Base-by-base conservation (phyloP, 495 filamentous ascomycete genomes). In the Annulohypoxylon moriforme region DNA sequence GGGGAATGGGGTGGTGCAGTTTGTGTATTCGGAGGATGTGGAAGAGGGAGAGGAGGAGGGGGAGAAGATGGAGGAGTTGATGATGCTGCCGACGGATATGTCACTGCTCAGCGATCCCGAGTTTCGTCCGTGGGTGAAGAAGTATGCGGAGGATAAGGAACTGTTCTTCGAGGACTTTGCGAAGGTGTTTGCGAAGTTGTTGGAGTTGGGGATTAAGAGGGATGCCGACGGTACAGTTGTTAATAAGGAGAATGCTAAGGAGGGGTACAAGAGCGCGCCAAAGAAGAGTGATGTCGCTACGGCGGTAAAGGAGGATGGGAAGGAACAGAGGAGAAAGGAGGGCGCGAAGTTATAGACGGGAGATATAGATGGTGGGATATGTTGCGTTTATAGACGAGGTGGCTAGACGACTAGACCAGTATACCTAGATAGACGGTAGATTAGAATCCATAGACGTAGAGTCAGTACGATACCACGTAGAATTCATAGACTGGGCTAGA, bases 91-190 rank as follows among this genome's bases (percentile, higher is more conserved):
- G 2, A 83, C 83, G 4, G 81, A 84, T 57, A 77, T 84, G 67
- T 75, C 81, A n/a, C 68, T 84, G 4, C 62, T 80, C 0, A 68
- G 71, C 5, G 82, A 85, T 60, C 64, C 66, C 9, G 58, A 9
- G 10, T 82, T 82, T 52, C 61, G 63, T 11, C 75, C 77, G n/a
- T 90, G 85, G 85, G 88, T 90, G 16, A 78, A 88, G 77, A 69
- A 77, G 65, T 90, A 90, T 76, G 89, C 87, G 7, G 75, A 84
- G 52, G 88, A 89, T 56, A 87, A 88, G 76, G 88, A 89, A 1
- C 34, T 84, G 40, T 90, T 90, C 83, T 90, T 89, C 67, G 84
- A 84, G 47, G 83, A 90, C 75, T 90, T 89, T 69, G 57, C 85
- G 18, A 84, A 84, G 68, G 87, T 83, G 10, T 90, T 89, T 76